phyloP scores from a whole-genome alignment of 2,329 filamentous ascomycete genomes.

The Penicillium aurantiogriseum region DNA sequence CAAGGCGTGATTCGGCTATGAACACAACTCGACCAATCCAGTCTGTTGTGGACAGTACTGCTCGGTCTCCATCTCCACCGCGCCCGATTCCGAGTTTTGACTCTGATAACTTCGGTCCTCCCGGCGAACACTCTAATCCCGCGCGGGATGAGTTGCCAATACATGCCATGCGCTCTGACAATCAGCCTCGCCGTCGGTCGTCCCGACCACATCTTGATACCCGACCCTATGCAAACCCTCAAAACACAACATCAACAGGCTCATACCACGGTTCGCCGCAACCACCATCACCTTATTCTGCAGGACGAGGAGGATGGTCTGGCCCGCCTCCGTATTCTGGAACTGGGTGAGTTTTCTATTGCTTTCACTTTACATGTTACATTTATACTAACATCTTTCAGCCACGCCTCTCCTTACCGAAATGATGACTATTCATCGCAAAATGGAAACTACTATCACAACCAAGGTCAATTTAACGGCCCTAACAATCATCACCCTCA shows the following conservation, averaged over 20 bases:
- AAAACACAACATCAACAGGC: constrained; percentile 55
- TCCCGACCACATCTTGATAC: constrained; percentile 44
- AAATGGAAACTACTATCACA: constrained; percentile 56
- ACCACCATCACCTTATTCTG: constrained; percentile 59
- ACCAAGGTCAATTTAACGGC: constrained; percentile 50
- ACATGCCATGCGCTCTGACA: constrained; percentile 36
- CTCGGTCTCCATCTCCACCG: constrained; percentile 35
- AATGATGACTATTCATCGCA: constrained; percentile 54
- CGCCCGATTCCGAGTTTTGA: constrained; percentile 35
- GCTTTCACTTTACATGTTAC: neutral
- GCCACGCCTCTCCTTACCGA: constrained; percentile 63
- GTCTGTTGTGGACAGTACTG: constrained; percentile 27
- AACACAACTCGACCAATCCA: constrained; percentile 30
- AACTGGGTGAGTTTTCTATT: constrained; percentile 47
- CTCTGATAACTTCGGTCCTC: constrained; percentile 29
- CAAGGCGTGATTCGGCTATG: constrained; percentile 26
- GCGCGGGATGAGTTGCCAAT: constrained; percentile 35
- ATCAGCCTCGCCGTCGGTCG: constrained; percentile 35
- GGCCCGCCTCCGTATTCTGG: constrained; percentile 45
- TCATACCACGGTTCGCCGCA: constrained; percentile 62
- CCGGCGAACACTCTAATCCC: constrained; percentile 32
- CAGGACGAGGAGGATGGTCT: constrained; percentile 55
- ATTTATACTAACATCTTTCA: constrained; percentile 43
- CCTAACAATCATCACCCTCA: constrained; percentile 51
- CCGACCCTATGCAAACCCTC: constrained; percentile 55